These are phyloP conservation scores for Hymenoscyphus occultus DNA, from an alignment of 2,329 filamentous ascomycete species.

Conservation along the genomic window DNA sequence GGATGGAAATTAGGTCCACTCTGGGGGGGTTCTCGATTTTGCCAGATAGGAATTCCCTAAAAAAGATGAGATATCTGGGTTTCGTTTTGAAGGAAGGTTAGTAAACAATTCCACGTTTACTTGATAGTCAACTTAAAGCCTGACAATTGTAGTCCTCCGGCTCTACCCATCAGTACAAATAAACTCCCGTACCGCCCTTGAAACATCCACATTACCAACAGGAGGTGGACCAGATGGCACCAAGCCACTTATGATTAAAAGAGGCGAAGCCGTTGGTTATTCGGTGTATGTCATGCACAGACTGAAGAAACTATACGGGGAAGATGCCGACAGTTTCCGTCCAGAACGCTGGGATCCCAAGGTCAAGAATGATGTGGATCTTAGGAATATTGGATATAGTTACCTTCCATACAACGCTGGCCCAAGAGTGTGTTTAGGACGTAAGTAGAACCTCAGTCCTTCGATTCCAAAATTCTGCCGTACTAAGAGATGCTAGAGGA, in stretches of 20 bases:
- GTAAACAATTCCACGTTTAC: not conserved
- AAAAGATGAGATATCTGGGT: not conserved
- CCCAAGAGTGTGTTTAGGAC: not conserved
- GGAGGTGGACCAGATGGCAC: not conserved
- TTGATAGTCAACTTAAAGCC: not conserved
- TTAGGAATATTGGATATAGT: not conserved
- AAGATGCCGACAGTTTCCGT: not conserved
- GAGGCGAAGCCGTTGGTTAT: not conserved
- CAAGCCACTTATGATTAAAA: not conserved
- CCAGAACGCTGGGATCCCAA: not conserved
- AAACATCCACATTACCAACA: not conserved
- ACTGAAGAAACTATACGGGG: not conserved
- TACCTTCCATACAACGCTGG: not conserved
- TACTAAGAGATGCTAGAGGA: not conserved
- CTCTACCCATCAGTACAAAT: not conserved
- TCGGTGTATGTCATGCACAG: not conserved
- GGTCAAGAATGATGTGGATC: not conserved
- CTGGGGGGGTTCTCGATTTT: not conserved
- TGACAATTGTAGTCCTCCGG: not conserved
- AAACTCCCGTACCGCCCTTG: not conserved
- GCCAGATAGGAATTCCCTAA: not conserved
- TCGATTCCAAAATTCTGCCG: not conserved
- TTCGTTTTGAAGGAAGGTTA: slow-evolving; percentile 1
- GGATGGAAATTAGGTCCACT: not conserved
- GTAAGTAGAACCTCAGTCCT: not conserved